Evolutionary conservation across 2,329 filamentous ascomycete species (phyloP), one percentile per base, ranked within the genome.

Genomic region (Venturia effusa): DNA sequence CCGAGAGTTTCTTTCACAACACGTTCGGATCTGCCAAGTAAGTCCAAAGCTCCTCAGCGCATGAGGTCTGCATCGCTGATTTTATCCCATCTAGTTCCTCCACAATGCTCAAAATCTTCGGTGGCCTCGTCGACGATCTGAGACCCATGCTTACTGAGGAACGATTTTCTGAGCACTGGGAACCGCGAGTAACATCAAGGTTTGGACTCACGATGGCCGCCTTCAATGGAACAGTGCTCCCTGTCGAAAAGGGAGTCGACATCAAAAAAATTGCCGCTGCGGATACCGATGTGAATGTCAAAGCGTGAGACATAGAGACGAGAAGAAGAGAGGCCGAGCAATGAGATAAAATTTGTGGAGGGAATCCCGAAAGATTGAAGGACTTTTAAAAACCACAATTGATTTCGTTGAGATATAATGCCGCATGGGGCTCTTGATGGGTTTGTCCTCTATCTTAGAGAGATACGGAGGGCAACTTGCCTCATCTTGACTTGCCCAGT

Each of bases 41-140:
- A 66, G 72, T 68, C 22, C 17, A 8, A 22, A 3, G 22, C 24
- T 41, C 61, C 34, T 15, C n/a, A 43, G 32, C n/a, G 17, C 17
- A 10, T 17, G 1, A 45, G 6, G n/a, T 8, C 2, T 51, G 30
- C 32, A 17, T 40, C 19, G 45, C 61, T 55, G 55, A 63, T 39
- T 8, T 10, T 24, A n/a, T 7, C 34, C 6, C 0, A 0, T 15
- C 10, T 32, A 77, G 75, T 64, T 76, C 74, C 10, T 75, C 74
- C 1, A 77, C 75, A 24, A 77, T 77, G 75, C 69, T 77, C 48
- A 77, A 75, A 0, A 72, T 77, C 39, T 77, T 77, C 45, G 75
- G 72, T 54, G 75, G 75, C 22, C 67, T 68, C 1, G 69, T 77
- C 39, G 67, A 73, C 34, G 75, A 77, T 64, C 68, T 77, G 10